phyloP scores from a whole-genome alignment of 2,329 filamentous ascomycete genomes.

The Chaetomiaceae sp. region DNA sequence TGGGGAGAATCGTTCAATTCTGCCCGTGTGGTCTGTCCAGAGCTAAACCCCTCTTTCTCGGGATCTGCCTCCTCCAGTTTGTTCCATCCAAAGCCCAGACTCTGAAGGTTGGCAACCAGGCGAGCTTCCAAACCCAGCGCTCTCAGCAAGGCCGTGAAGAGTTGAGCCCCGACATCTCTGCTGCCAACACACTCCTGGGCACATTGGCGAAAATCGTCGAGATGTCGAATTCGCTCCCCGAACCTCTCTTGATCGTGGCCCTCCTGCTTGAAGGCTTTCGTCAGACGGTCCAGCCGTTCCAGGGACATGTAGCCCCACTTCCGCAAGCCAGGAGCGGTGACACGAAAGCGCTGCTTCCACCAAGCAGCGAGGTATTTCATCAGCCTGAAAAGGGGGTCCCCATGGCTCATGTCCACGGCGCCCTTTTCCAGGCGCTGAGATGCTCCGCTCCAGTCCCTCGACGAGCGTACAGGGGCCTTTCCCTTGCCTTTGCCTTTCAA shows the following conservation, averaged over 20 bases:
- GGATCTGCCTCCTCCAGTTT: constrained; percentile 72
- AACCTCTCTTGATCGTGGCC: constrained; percentile 58
- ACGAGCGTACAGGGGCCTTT: constrained; percentile 34
- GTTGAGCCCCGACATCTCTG: constrained; percentile 78
- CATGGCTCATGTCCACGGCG: constrained; percentile 70
- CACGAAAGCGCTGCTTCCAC: constrained; percentile 80
- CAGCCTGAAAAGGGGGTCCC: constrained; percentile 74
- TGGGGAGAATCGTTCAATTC: constrained; percentile 19
- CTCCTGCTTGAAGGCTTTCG: constrained; percentile 63
- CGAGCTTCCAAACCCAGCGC: constrained; percentile 77
- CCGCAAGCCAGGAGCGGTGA: constrained; percentile 74
- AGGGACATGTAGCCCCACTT: constrained; percentile 85
- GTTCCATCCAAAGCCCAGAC: constrained; percentile 84
- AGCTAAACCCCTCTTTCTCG: constrained; percentile 35
- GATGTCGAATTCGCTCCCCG: constrained; percentile 67
- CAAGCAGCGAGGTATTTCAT: constrained; percentile 73
- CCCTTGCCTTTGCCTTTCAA: constrained; percentile 18
- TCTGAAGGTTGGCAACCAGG: constrained; percentile 79
- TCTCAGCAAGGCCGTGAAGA: constrained; percentile 81
- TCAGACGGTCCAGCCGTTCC: constrained; percentile 67
- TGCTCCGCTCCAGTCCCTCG: constrained; percentile 65
- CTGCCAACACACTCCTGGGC: constrained; percentile 74
- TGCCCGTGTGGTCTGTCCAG: constrained; percentile 8
- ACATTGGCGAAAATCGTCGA: constrained; percentile 62
- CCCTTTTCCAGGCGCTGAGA: constrained; percentile 67